These are phyloP conservation scores for Fusarium sp. DNA, from an alignment of 2,329 filamentous ascomycete species.

Conservation along the genomic window DNA sequence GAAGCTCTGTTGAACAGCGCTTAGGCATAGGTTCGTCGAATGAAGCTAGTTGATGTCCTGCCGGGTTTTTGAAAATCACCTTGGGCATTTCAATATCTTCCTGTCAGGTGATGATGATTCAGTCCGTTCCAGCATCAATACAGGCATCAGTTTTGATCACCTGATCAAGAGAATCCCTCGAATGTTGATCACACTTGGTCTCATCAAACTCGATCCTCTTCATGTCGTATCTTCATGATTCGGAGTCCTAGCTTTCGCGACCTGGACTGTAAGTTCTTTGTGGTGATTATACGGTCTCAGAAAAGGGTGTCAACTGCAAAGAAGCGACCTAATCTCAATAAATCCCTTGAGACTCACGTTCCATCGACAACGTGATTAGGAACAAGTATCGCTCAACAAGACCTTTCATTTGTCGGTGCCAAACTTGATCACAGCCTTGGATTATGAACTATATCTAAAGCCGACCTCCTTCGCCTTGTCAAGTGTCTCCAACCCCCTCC, in stretches of 20 bases:
- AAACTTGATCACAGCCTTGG: neutral
- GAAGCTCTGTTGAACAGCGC: neutral
- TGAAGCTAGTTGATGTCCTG: neutral
- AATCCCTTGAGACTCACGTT: too few species aligned
- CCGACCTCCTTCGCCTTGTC: neutral
- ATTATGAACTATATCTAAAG: too few species aligned
- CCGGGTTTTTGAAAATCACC: neutral
- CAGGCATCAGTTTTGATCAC: rapidly evolving
- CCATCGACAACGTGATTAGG: rapidly evolving
- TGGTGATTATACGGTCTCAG: rapidly evolving
- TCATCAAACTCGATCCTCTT: rapidly evolving
- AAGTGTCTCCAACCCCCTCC: rapidly evolving
- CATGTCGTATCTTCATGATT: rapidly evolving
- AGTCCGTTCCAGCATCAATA: neutral
- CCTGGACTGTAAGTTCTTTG: rapidly evolving
- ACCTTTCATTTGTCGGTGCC: rapidly evolving
- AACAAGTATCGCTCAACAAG: rapidly evolving
- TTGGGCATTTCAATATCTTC: neutral
- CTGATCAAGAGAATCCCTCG: rapidly evolving
- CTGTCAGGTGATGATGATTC: neutral
- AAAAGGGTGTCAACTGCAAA: rapidly evolving
- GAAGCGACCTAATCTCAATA: rapidly evolving
- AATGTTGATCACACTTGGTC: neutral
- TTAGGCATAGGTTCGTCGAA: rapidly evolving
- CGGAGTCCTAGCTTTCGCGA: rapidly evolving